phyloP scores from a whole-genome alignment of 257 asterid genomes.

The Plantago major region DNA sequence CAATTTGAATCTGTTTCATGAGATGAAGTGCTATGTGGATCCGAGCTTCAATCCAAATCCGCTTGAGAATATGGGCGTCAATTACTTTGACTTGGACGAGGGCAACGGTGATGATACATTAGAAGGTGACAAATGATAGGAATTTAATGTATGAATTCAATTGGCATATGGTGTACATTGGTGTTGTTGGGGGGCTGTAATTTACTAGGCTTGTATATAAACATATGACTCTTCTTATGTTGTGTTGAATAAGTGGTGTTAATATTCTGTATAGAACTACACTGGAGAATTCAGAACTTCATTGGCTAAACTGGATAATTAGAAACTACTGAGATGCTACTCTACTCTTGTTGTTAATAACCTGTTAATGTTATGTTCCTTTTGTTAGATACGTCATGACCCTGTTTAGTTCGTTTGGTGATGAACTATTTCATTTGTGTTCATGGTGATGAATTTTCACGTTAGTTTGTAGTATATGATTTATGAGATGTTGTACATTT shows the following conservation, averaged over 20 bases:
- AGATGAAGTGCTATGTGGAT: constrained; percentile 87
- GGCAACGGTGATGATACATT: constrained; percentile 36
- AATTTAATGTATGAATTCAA: not conserved
- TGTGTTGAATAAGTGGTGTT: constrained; percentile 18
- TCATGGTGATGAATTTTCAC: no score
- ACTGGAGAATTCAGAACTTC: not conserved
- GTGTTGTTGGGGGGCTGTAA: constrained; percentile 8
- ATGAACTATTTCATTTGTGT: no score
- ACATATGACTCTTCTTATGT: constrained; percentile 4
- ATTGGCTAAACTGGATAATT: not conserved
- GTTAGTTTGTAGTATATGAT: no score
- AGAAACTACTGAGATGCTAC: not conserved
- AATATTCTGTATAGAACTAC: constrained; percentile 5
- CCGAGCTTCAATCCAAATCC: constrained; percentile 75
- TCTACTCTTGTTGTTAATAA: not conserved
- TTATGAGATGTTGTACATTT: no score
- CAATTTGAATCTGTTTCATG: constrained; percentile 80
- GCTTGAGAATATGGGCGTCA: constrained; percentile 37
- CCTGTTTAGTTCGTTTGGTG: no score
- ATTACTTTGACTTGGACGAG: constrained; percentile 57
- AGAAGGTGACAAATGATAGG: constrained; percentile 30
- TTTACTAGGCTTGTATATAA: constrained; percentile 24
- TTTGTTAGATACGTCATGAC: no score
- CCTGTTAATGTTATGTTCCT: not conserved
- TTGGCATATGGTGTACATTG: constrained; percentile 36